Evolutionary conservation across 129 eudicot genomes (phyloP).

Genomic region (Silybum marianum): DNA sequence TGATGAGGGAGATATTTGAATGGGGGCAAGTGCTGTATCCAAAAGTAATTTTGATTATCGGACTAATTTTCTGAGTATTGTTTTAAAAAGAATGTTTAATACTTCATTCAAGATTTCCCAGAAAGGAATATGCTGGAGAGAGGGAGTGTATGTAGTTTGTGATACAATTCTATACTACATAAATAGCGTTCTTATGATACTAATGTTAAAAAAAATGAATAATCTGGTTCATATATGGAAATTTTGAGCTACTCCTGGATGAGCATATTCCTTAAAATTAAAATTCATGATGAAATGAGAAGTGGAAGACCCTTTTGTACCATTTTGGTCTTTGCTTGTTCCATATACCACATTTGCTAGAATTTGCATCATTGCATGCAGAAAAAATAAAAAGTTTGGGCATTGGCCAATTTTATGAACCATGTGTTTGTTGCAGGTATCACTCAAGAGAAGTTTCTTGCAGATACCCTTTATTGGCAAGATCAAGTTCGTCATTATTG

Average conservation of each 20-base stretch:
- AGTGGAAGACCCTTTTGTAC: background rate
- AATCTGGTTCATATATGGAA: background rate
- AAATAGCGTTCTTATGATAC: background rate
- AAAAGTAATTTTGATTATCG: background rate
- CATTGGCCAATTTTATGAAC: background rate
- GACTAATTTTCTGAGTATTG: background rate
- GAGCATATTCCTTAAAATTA: background rate
- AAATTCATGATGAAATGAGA: background rate
- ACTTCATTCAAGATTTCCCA: background rate
- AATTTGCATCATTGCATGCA: background rate
- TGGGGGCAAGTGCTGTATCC: background rate
- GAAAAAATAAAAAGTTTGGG: background rate
- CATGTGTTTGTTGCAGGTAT: constrained; percentile 43
- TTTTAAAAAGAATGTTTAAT: too few relatives aligned
- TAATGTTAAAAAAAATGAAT: background rate
- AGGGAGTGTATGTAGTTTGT: background rate
- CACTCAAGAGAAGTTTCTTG: constrained; percentile 55
- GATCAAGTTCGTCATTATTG: constrained; percentile 92
- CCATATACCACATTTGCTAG: background rate
- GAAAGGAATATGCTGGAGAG: background rate
- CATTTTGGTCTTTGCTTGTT: background rate
- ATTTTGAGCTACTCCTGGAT: background rate
- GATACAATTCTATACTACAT: background rate
- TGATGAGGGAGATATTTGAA: background rate
- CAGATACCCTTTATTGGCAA: constrained; percentile 86